phyloP scores from a whole-genome alignment of 768 basidiomycete genomes.

The Baorangia bicolor region DNA sequence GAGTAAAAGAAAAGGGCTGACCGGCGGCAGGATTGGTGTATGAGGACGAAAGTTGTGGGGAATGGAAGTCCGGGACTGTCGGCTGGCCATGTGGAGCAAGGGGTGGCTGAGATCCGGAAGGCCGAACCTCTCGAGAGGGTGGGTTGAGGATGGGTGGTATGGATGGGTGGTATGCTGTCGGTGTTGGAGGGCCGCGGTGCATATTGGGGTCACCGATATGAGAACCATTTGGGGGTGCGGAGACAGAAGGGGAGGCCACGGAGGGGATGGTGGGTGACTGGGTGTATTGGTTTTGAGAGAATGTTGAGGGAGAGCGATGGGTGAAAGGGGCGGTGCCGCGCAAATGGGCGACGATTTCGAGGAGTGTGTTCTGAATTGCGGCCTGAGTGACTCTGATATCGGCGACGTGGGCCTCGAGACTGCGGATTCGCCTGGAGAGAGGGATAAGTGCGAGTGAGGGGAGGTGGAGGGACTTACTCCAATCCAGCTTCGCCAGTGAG shows the following conservation, averaged over 20 bases:
- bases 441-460: constrained; percentile 10
- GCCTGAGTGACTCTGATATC: constrained; percentile 74
- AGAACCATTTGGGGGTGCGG: constrained; percentile 39
- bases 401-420: constrained; percentile 81
- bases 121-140: constrained; percentile 32
- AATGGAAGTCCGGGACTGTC: constrained; percentile 41
- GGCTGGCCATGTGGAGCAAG: constrained; percentile 33
- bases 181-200: constrained; percentile 31
- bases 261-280: constrained; percentile 70
- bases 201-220: constrained; percentile 24
- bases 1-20: constrained; percentile 33
- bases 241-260: constrained; percentile 46
- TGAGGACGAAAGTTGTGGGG: constrained; percentile 41
- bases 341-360: constrained; percentile 77
- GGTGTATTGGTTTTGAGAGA: constrained; percentile 46
- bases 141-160: constrained; percentile 33
- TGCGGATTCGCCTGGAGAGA: constrained; percentile 76
- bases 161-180: constrained; percentile 28
- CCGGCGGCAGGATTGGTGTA: constrained; percentile 40
- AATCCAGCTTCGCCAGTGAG: constrained; percentile 86
- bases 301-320: constrained; percentile 66
- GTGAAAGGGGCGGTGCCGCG: constrained; percentile 50
- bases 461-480: constrained; percentile 55
- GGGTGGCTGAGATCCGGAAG: constrained; percentile 36
- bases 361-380: constrained; percentile 74